phyloP scores from a whole-genome alignment of 2,329 filamentous ascomycete genomes.

The Orbilia brochopaga region DNA sequence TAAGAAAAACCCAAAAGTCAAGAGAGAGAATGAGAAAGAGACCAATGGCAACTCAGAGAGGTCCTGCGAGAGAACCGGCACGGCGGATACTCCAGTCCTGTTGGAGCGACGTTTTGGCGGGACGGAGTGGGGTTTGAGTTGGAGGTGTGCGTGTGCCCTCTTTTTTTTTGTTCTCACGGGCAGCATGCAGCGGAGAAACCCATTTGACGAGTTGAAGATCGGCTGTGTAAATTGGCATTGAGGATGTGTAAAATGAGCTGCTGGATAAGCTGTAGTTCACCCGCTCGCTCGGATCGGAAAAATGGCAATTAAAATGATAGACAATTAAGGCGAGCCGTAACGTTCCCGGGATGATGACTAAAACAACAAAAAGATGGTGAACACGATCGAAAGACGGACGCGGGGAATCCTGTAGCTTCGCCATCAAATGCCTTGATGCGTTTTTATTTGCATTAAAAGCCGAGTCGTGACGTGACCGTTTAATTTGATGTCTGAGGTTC shows the following conservation, averaged over 20 bases:
- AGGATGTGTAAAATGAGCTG: constrained; percentile 20
- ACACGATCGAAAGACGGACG: constrained; percentile 11
- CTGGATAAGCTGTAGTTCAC: constrained; percentile 32
- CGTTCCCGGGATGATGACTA: constrained; percentile 22
- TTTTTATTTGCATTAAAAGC: constrained; percentile 12
- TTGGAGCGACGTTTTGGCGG: constrained; percentile 35
- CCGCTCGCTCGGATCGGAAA: constrained; percentile 41
- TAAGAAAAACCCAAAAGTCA: constrained; percentile 20
- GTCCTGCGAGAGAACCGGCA: constrained; percentile 26
- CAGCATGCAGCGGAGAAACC: constrained; percentile 19
- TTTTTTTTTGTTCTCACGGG: constrained; percentile 18
- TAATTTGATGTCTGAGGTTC: constrained; percentile 39
- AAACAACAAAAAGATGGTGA: constrained; percentile 18
- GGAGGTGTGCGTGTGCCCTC: constrained; percentile 11
- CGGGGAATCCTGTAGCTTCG: constrained; percentile 28
- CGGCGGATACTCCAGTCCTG: constrained; percentile 22
- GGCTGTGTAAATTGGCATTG: constrained; percentile 30
- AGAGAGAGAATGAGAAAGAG: constrained; percentile 23
- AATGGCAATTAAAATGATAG: constrained; percentile 45
- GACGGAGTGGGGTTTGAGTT: constrained; percentile 41
- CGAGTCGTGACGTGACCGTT: constrained; percentile 33
- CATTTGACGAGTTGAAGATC: constrained; percentile 30
- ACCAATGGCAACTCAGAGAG: constrained; percentile 34
- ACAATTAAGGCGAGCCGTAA: constrained; percentile 37
- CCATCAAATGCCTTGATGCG: constrained; percentile 21